Percentiles rank a stretch among this genome's conserved stretches.
Evolutionary conservation across 768 basidiomycete species (phyloP).

Genomic region (Rhizopogon vulgaris): DNA sequence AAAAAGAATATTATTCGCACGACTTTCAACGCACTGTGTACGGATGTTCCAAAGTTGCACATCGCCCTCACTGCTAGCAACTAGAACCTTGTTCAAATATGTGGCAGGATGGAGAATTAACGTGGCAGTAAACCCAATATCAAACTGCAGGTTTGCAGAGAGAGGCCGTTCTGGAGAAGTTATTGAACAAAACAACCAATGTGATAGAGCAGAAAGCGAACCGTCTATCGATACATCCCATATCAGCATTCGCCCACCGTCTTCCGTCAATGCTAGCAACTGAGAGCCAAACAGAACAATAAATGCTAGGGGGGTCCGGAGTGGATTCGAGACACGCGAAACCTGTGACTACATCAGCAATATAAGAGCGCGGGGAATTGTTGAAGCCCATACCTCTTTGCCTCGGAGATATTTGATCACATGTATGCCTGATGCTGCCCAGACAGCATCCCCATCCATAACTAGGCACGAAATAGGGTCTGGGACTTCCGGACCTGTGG

Average conservation of each 20-base stretch:
- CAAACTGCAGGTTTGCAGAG: constrained; percentile 67
- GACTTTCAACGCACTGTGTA: constrained; percentile 50
- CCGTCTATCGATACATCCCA: constrained; percentile 70
- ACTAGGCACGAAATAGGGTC: constrained; percentile 69
- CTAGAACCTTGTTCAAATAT: constrained; percentile 91
- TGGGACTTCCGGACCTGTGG: constrained; percentile 73
- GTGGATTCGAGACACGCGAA: constrained; percentile 54
- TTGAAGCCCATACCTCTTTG: constrained; percentile 57
- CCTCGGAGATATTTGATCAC: constrained; percentile 81
- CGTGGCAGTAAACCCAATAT: constrained; percentile 79
- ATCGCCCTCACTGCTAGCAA: constrained; percentile 73
- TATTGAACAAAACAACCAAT: not conserved
- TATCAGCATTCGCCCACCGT: constrained; percentile 67
- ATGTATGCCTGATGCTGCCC: constrained; percentile 64
- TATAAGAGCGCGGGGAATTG: not conserved
- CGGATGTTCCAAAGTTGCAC: constrained; percentile 94
- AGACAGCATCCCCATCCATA: constrained; percentile 84
- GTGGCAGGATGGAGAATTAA: constrained; percentile 88
- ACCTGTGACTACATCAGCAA: constrained; percentile 30
- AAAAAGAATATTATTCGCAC: not conserved
- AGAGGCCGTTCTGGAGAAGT: constrained; percentile 14
- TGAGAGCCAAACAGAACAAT: constrained; percentile 79
- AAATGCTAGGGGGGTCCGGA: constrained; percentile 52
- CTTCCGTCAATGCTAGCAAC: constrained; percentile 72
- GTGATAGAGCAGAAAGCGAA: constrained; percentile 21